Conservation (phyloP, 768 basidiomycete species). For the Leccinum boreale region DNA sequence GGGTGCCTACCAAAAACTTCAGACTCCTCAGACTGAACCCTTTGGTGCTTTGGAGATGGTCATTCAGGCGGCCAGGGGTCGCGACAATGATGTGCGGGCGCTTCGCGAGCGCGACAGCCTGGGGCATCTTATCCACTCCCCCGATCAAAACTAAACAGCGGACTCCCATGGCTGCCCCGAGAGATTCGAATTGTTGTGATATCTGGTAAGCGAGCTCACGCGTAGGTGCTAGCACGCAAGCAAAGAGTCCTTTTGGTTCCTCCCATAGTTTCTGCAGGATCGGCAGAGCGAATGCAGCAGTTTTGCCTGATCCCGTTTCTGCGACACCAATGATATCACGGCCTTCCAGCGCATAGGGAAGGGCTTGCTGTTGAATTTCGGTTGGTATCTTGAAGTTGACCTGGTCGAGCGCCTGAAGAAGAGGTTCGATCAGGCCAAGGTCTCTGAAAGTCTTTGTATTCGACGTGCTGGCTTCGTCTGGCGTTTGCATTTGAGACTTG, state of each 20-base stretch:
- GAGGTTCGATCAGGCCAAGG: conserved; percentile 85
- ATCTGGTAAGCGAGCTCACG: conserved; percentile 98
- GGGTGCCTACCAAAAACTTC: conserved; percentile 75
- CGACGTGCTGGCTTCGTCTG: conserved; percentile 59
- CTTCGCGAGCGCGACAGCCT: conserved; percentile 90
- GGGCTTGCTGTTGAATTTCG: conserved; percentile 80
- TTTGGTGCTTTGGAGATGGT: conserved; percentile 96
- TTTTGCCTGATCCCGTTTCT: conserved; percentile 96
- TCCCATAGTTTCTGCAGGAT: conserved; percentile 97
- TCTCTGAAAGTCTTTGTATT: conserved; percentile 62
- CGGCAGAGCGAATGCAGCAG: conserved; percentile 93
- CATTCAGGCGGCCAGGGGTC: conserved; percentile 88
- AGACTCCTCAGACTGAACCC: conserved; percentile 85
- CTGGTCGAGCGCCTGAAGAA: conserved; percentile 80
- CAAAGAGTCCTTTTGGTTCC: conserved; percentile 89
- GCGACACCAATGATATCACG: conserved; percentile 99
- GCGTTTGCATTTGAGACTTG: conserved; percentile 48
- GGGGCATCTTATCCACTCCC: conserved; percentile 88
- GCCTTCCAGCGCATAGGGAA: conserved; percentile 87
- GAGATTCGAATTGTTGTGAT: conserved; percentile 89
- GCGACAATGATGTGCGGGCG: conserved; percentile 93
- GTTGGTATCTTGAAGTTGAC: conserved; percentile 85
- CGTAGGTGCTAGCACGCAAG: conserved; percentile 94
- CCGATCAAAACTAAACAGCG: conserved; percentile 92
- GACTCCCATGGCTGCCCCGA: conserved; percentile 92